Evolutionary conservation across 345 rosid genomes (phyloP), one percentile per base, ranked within the genome.

Genomic region (Heritiera fomes): DNA sequence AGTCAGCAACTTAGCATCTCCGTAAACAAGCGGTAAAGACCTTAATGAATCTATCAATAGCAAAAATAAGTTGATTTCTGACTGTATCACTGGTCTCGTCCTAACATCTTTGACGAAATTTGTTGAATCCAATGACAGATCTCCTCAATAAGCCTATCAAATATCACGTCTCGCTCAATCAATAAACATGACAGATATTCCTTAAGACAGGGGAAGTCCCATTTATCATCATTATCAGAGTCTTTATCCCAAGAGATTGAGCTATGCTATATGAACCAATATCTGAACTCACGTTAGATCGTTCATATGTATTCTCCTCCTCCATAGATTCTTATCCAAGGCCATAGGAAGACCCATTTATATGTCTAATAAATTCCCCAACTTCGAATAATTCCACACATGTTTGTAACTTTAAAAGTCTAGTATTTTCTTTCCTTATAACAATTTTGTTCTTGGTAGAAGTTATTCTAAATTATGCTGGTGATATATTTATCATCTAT

Each of bases 71-170:
- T 47, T 47, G 13, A 47, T 47, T 10, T 46, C 53, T 43, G 17
- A 45, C 34, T 45, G 7, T 11, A 45, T 20, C 53, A n/a, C 32
- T 5, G 53, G n/a, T 11, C 72, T 45, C 72, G 20, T 23, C 34
- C 5, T n/a, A 41, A 43, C 11, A 11, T 43, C 32, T 23, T 67
- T 41, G 71, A 43, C 23, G 52, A 4, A 43, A 67, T 67, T 67
- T 45, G 17, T 67, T 67, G 71, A 67, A 12, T 67, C 52, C 52
- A 43, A 67, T 5, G 2, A 67, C 12, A 67, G 49, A 41, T 67
- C 12, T 67, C 52, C 71, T 67, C 23, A 43, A 67, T n/a, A n/a
- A 67, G 52, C 52, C 52, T 3, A 43, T 67, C 49, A 66, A 67
- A 43, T 67, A 23, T 67, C 34, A 43, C 8, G 58, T 15, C 1